These are phyloP conservation scores for Colletotrichum eleusines DNA, from an alignment of 2,329 filamentous ascomycete species.

Conservation along the genomic window DNA sequence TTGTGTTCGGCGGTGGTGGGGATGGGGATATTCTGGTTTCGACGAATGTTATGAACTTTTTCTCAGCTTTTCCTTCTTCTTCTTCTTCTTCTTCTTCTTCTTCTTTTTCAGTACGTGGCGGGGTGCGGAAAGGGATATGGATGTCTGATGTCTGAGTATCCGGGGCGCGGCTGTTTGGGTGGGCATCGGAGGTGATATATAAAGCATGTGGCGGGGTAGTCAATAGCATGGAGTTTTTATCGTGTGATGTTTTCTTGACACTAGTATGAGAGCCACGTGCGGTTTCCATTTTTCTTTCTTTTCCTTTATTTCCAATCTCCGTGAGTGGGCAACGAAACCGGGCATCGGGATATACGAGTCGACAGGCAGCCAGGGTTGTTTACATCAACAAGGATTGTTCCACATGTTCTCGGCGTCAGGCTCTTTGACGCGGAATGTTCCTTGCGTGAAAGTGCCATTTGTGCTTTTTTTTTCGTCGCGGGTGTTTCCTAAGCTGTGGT, in stretches of 20 bases:
- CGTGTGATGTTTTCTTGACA: neutral
- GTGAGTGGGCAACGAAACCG: neutral
- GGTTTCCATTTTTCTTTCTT: no score
- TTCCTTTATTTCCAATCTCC: no score
- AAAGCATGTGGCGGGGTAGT: neutral
- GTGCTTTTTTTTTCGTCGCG: no score
- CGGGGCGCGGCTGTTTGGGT: neutral
- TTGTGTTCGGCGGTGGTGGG: neutral
- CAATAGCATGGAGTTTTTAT: neutral
- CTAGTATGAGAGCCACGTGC: neutral
- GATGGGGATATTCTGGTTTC: neutral
- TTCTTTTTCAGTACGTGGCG: no score
- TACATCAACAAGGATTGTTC: neutral
- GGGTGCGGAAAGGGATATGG: no score
- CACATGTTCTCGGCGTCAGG: neutral
- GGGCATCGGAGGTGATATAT: neutral
- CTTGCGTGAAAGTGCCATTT: no score
- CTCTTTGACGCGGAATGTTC: neutral
- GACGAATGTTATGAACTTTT: neutral
- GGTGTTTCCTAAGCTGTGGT: no score
- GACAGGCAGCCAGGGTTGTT: neutral
- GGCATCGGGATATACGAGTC: neutral
- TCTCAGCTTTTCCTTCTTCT: no score
- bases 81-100: no score
- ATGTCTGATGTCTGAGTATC: constrained; percentile 1